These are phyloP conservation scores for Skeletonema potamos DNA, from an alignment of 108 stramenopile genomes.

Conservation along the genomic window DNA sequence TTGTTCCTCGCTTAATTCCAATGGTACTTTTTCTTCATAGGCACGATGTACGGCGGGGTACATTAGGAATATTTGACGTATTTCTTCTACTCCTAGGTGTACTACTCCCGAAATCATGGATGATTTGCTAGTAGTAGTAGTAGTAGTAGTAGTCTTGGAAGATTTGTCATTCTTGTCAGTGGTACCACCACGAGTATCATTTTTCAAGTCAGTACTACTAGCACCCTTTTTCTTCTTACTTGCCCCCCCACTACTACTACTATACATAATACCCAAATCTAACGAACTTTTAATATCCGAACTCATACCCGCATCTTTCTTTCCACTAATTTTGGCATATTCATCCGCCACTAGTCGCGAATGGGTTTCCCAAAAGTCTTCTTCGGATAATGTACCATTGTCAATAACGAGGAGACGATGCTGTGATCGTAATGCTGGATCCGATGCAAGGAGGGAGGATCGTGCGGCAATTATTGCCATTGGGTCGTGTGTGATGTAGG, in stretches of 20 bases:
- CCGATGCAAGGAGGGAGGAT: conserved; percentile 76
- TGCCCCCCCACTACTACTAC: neutral
- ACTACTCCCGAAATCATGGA: conserved; percentile 11
- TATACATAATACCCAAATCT: conserved; percentile 48
- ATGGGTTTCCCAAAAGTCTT: conserved; percentile 89
- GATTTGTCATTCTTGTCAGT: conserved; percentile 12
- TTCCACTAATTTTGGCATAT: conserved; percentile 79
- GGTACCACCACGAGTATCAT: conserved; percentile 51
- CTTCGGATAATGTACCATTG: conserved; percentile 67
- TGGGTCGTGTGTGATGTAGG: conserved; percentile 67
- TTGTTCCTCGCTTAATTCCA: conserved; percentile 85
- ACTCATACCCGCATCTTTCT: conserved; percentile 52
- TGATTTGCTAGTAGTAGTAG: neutral
- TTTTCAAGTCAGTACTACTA: conserved; percentile 32
- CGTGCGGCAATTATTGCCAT: conserved; percentile 76
- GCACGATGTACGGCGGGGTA: conserved; percentile 91
- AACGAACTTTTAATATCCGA: conserved; percentile 69
- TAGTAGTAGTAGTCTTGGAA: neutral
- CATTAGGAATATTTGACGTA: conserved; percentile 88
- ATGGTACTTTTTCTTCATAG: conserved; percentile 90
- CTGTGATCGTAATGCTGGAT: conserved; percentile 79
- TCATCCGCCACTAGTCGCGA: conserved; percentile 68
- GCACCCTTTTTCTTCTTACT: conserved; percentile 1
- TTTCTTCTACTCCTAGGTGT: conserved; percentile 74
- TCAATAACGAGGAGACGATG: conserved; percentile 78